Conservation (phyloP, 1,284 basidiomycete species). For the Cryptococcus sp. region DNA sequence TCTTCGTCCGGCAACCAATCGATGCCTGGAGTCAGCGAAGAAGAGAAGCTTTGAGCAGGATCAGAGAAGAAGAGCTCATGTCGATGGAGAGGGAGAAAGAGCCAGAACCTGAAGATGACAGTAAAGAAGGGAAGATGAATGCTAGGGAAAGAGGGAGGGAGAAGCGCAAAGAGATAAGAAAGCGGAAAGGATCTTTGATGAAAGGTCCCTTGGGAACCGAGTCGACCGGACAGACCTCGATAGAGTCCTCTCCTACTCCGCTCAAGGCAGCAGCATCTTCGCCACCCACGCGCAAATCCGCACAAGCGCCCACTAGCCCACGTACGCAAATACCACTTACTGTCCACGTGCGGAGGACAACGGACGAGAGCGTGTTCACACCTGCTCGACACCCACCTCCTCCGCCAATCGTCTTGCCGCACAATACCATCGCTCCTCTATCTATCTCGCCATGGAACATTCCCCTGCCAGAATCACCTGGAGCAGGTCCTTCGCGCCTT, state of each 20-base stretch:
- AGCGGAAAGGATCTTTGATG: slow-evolving; percentile 19
- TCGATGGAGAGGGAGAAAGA: slow-evolving; percentile 21
- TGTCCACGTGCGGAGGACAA: not conserved
- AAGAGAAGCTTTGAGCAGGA: slow-evolving; percentile 30
- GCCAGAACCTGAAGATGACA: not conserved
- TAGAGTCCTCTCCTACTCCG: slow-evolving; percentile 21
- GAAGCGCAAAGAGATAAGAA: slow-evolving; percentile 35
- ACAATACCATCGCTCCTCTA: not conserved
- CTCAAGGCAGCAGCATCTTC: not conserved
- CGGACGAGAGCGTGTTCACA: not conserved
- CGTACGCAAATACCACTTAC: not conserved
- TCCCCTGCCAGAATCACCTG: slow-evolving; percentile 20
- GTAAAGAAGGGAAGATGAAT: slow-evolving; percentile 3
- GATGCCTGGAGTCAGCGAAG: slow-evolving; percentile 26
- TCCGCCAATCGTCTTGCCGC: not conserved
- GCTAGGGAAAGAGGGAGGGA: slow-evolving; percentile 37
- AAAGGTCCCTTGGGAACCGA: not conserved
- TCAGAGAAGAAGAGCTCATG: slow-evolving; percentile 35
- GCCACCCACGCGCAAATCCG: not conserved
- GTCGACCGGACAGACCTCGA: slow-evolving; percentile 4
- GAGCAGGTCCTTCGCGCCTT: slow-evolving; percentile 27
- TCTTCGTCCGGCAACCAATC: slow-evolving; percentile 40
- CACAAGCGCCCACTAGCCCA: not conserved
- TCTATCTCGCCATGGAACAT: slow-evolving; percentile 16
- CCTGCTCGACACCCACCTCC: not conserved